Conservation (phyloP, 257 asterid species). For the Leonotis leonurus region DNA sequence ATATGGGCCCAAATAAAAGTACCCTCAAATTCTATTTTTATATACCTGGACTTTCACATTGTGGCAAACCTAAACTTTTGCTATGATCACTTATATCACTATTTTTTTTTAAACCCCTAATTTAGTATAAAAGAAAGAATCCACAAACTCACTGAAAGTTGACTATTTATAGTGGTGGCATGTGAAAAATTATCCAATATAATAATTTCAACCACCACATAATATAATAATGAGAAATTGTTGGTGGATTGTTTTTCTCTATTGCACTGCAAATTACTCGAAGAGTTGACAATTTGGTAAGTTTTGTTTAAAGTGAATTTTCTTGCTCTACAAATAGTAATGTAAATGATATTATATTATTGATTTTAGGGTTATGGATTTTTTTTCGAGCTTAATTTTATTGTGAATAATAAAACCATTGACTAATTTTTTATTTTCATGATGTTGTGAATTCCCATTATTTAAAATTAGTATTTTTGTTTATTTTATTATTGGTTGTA, state of each 20-base stretch:
- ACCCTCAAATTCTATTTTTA: background rate
- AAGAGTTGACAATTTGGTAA: background rate
- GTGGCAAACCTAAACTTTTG: slow-evolving; percentile 10
- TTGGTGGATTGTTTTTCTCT: background rate
- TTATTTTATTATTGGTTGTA: no score
- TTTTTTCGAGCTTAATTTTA: no score
- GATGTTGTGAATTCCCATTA: no score
- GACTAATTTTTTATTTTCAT: no score
- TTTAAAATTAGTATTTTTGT: no score
- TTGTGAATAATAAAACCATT: no score
- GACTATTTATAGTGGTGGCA: slow-evolving; percentile 17
- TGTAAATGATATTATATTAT: no score
- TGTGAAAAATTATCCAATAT: slow-evolving; percentile 16
- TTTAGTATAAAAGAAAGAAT: background rate
- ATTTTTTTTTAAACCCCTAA: background rate
- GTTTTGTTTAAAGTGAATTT: no score
- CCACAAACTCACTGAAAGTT: background rate
- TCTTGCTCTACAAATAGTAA: background rate
- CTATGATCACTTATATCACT: background rate
- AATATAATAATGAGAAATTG: background rate
- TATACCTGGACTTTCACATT: background rate
- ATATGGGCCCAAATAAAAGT: background rate
- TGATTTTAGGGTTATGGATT: no score
- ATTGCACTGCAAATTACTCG: background rate
- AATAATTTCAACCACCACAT: background rate